Evolutionary conservation across 2,329 filamentous ascomycete species (phyloP), one percentile per base, ranked within the genome.

Genomic region (Botrytis squamosa): DNA sequence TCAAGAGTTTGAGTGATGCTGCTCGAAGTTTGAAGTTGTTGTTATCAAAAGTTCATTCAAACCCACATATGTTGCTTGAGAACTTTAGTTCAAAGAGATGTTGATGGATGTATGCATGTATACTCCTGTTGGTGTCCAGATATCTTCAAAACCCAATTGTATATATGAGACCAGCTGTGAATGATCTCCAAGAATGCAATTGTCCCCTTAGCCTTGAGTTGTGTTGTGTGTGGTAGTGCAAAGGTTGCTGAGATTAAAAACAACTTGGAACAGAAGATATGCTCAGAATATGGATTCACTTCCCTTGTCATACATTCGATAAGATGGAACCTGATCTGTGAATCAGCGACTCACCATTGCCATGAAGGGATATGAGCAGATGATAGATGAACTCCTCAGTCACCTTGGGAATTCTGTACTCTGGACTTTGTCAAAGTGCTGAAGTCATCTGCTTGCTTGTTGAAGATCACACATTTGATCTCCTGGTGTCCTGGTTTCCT

Each of bases 201-300:
- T 20, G 40, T 25, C 16, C 38, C n/a, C 25, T 1, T 20, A 33
- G 29, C 6, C 10, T 69, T 57, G 10, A 22, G 7, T 42, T 57
- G 18, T 33, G 4, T 42, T 57, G n/a, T 33, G 66, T 29, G 33
- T 57, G 38, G 22, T 33, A 16, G 4, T 42, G 6, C 10, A 69
- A 42, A 57, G 38, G 14, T 16, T 42, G 5, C 3, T 57, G 25
- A 16, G 22, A n/a, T 42, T 25, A 5, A 2, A 25, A 29, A n/a
- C 1, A 42, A 33, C 16, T 57, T 33, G 18, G 12, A 20, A 9
- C n/a, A 16, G 25, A 9, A 25, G 9, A 42, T 69, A 42, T 57
- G 49, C 22, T n/a, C 66, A 57, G 66, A 57, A 33, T 25, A 5
- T 57, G 20, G 5, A 57, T 69, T 69, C 66, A 57, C 66, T 69